Percentiles rank a stretch among this genome's conserved stretches.
Evolutionary conservation across 768 basidiomycete genomes (phyloP).

Genomic region (Imleria badia): DNA sequence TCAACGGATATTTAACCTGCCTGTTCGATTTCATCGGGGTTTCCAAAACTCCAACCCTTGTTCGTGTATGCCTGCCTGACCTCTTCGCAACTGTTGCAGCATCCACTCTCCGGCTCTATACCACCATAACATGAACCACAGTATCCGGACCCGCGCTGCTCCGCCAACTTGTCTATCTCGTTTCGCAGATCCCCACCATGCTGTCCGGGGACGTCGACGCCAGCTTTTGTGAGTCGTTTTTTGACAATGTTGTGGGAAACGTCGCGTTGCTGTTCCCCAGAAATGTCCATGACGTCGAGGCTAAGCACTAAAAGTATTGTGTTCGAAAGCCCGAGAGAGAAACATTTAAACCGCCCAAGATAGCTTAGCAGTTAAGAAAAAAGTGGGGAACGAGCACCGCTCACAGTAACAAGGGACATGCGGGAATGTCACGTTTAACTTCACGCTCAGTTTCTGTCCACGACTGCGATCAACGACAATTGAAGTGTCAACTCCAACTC

Average conservation of each 20-base stretch:
- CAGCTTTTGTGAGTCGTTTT: slow-evolving; percentile 64
- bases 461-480: slow-evolving; percentile 93
- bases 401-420: slow-evolving; percentile 95
- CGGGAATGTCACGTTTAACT: slow-evolving; percentile 92
- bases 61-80: slow-evolving; percentile 88
- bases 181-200: slow-evolving; percentile 69
- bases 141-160: slow-evolving; percentile 59
- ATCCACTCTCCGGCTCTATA: slow-evolving; percentile 67
- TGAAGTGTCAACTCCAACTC: slow-evolving; percentile 82
- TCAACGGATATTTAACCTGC: slow-evolving; percentile 41
- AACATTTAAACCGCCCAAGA: not conserved
- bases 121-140: slow-evolving; percentile 99
- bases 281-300: slow-evolving; percentile 97
- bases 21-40: slow-evolving; percentile 91
- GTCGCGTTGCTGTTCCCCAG: slow-evolving; percentile 91
- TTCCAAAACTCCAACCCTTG: slow-evolving; percentile 93
- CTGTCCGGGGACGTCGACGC: slow-evolving; percentile 56
- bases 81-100: slow-evolving; percentile 96
- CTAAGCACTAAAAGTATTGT: slow-evolving; percentile 70
- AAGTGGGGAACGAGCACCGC: slow-evolving; percentile 31
- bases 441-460: slow-evolving; percentile 91
- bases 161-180: slow-evolving; percentile 80
- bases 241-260: slow-evolving; percentile 88
- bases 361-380: not conserved
- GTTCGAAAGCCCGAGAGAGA: not conserved